These are phyloP conservation scores for Calocybe gangraenosa DNA, from an alignment of 768 basidiomycete genomes.

Conservation along the genomic window DNA sequence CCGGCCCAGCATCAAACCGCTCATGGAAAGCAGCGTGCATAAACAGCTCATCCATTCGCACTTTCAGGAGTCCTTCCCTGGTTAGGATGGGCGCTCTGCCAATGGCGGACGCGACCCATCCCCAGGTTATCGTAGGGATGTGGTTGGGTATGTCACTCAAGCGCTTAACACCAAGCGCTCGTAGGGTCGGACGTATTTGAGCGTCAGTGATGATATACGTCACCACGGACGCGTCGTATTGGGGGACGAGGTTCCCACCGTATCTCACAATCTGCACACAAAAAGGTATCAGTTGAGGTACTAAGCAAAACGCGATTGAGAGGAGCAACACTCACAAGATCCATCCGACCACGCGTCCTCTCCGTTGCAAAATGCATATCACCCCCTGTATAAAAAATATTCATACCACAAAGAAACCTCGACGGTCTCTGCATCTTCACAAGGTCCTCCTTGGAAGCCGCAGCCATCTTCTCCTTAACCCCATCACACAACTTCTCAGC, in stretches of 20 bases:
- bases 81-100: conserved; percentile 17
- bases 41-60: conserved; percentile 33
- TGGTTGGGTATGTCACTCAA: conserved; percentile 57
- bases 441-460: conserved; percentile 15
- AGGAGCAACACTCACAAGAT: conserved; percentile 39
- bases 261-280: conserved; percentile 52
- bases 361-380: conserved; percentile 52
- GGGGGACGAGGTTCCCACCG: conserved; percentile 59
- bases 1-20: conserved; percentile 42
- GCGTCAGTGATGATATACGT: conserved; percentile 68
- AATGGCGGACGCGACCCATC: conserved; percentile 49
- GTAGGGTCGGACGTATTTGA: conserved; percentile 23
- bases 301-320: not conserved
- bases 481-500: conserved; percentile 44
- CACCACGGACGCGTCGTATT: conserved; percentile 49
- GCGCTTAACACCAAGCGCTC: conserved; percentile 43
- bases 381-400: conserved; percentile 55
- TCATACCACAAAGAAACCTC: conserved; percentile 46
- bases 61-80: conserved; percentile 24
- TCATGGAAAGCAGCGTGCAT: conserved; percentile 43
- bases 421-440: conserved; percentile 8
- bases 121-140: conserved; percentile 63
- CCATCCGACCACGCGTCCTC: conserved; percentile 53
- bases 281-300: not conserved
- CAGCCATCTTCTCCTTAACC: conserved; percentile 30